These are phyloP conservation scores for Lactarius sanguifluus DNA, from an alignment of 768 basidiomycete species.

Conservation along the genomic window DNA sequence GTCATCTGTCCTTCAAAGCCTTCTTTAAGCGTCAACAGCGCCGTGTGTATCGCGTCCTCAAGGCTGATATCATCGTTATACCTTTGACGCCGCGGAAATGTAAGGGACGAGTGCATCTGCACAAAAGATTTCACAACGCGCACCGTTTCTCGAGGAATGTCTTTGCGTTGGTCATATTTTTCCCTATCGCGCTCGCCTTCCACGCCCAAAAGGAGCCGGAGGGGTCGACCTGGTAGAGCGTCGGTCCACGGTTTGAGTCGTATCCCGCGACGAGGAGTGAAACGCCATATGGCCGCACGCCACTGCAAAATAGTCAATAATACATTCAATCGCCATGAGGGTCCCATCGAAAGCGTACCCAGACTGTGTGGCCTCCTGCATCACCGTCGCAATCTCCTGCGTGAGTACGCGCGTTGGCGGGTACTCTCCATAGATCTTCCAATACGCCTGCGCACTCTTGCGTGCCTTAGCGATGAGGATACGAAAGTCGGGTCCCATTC, in stretches of 20 bases:
- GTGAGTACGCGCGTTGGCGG: conserved; percentile 95
- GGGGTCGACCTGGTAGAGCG: conserved; percentile 98
- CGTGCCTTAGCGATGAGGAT: conserved; percentile 91
- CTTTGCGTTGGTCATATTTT: conserved; percentile 99
- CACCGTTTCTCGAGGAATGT: conserved; percentile 99
- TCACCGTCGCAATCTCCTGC: conserved; percentile 95
- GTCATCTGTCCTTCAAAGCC: conserved; percentile 99
- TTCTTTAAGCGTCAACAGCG: conserved; percentile 95
- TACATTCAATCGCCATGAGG: background rate
- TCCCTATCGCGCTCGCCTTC: conserved; percentile 99
- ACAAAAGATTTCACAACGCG: conserved; percentile 32
- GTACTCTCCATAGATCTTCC: conserved; percentile 99
- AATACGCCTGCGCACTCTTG: conserved; percentile 98
- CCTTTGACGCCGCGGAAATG: conserved; percentile 43
- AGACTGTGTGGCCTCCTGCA: conserved; percentile 99
- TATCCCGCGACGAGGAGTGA: conserved; percentile 96
- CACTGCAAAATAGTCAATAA: conserved; percentile 48
- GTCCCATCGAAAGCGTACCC: conserved; percentile 61
- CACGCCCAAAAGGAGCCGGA: conserved; percentile 99
- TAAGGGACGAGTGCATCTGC: background rate
- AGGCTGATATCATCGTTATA: conserved; percentile 99
- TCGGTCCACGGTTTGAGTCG: conserved; percentile 92
- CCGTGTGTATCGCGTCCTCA: conserved; percentile 98
- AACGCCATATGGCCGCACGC: conserved; percentile 98
- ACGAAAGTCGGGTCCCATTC: conserved; percentile 99